Base-by-base conservation (phyloP, 176 grass and related monocot species). In the Bolboschoenus planiculmis region DNA sequence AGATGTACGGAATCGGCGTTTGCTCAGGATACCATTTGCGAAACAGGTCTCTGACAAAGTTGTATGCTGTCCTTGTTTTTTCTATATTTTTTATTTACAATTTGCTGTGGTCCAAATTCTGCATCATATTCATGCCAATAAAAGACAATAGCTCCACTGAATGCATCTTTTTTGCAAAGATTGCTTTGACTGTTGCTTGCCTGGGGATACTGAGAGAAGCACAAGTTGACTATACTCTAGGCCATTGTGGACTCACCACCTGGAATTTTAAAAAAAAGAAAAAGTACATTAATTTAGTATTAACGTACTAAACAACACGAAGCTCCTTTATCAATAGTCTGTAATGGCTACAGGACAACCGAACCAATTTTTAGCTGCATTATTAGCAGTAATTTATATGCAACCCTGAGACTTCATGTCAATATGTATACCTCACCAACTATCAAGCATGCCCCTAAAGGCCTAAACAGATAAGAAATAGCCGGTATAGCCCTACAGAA, bases 201-300 rank as follows among this genome's bases (percentile, higher is more conserved):
- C 2, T 21, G 16, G 16, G 11, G 7, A 56, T 80, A 60, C 3
- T 80, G 7, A 31, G 15, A 64, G 78, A 59, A 58, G 35, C 21
- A 61, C 11, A 81, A 61, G 47, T 61, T 77, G 14, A 71, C 89
- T 85, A 98, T 20, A 91, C 96, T 86, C 79, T 91, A 71, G 96
- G 96, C 96, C 96, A 98, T 50, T 98, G 96, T 67, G 96, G 96
- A 56, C 96, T 98, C 83, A 98, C 96, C 55, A 89, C 92, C 96
- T 98, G 87, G 83, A 90, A 3, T 26, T 31, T 78, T 16, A 66
- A 29, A 55, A 87, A 61, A 51, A 37, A 57, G 11, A 34, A 74
- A 14, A 14, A 31, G 11, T 34, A 37, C 5, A 84, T 29, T 50
- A 47, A 60, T 15, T 46, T 83, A 67, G 54, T 34, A 53, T 51